These are phyloP conservation scores for Globisporangium radiosum DNA, from an alignment of 352 stramenopile genomes.

Conservation along the genomic window DNA sequence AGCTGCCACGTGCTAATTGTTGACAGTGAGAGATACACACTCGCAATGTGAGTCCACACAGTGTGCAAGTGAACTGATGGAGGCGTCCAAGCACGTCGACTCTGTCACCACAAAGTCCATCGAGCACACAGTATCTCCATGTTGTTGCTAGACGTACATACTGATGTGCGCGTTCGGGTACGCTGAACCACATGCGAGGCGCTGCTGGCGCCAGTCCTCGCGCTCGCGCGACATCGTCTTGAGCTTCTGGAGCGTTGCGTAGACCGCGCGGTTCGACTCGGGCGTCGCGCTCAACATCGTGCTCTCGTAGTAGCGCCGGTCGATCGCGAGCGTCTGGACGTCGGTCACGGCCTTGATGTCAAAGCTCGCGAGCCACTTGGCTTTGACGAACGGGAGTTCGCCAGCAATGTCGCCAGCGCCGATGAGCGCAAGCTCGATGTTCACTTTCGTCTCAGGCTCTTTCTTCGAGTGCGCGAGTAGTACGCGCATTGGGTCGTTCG, in stretches of 20 bases:
- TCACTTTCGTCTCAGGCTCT: constrained; percentile 57
- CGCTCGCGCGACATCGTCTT: constrained; percentile 41
- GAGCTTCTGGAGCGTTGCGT: constrained; percentile 35
- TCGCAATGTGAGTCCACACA: not conserved
- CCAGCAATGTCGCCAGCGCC: constrained; percentile 53
- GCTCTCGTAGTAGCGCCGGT: constrained; percentile 56
- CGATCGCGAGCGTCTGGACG: constrained; percentile 54
- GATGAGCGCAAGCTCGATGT: constrained; percentile 56
- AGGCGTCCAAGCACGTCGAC: too few species aligned
- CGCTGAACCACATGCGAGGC: constrained; percentile 55
- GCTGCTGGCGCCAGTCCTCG: constrained; percentile 68
- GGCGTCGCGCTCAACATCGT: constrained; percentile 39
- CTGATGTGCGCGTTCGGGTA: constrained; percentile 65
- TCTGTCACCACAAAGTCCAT: too few species aligned
- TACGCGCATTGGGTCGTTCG: constrained; percentile 18
- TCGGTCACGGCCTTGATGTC: constrained; percentile 66
- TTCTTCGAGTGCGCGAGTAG: constrained; percentile 24
- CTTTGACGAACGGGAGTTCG: constrained; percentile 51
- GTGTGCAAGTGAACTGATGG: not conserved
- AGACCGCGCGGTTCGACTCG: constrained; percentile 33
- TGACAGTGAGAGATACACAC: not conserved
- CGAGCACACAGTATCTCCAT: too few species aligned
- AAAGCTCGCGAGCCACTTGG: constrained; percentile 39
- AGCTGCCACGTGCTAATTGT: constrained; percentile 55
- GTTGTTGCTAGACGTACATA: constrained; percentile 33